Evolutionary conservation across 179 eudicot genomes (phyloP), one percentile per base, ranked within the genome.

Genomic region (Actinidia chinensis): DNA sequence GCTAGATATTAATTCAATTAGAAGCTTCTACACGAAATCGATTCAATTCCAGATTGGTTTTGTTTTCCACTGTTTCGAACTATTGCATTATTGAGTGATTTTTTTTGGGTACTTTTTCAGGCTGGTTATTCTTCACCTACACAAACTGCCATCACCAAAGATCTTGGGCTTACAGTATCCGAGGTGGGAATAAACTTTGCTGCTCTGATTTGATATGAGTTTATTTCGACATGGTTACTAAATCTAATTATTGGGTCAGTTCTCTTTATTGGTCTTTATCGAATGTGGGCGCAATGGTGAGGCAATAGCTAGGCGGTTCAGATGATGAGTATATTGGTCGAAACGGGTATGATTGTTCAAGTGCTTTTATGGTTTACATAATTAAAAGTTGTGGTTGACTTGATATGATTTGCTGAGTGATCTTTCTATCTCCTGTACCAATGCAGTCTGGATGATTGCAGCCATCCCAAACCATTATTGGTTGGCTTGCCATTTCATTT

Each of bases 271-370:
- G 97, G 78, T 95, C 99, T 46, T 83, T 95, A 68, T 88, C 94
- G 3, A 95, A 95, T 75, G 99, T 95, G 81, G 99, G 99, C 67
- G 98, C 99, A 55, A 95, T 95, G 99, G 98, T 83, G 99, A 98
- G 17, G 99, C 99, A 75, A 89, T 94, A 78, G 90, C 97, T 2
- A 95, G 99, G 99, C 59, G 99, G 99, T 75, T 98, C 94, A 83
- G 94, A 94, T 84, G 78, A 98, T 9, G 99, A 95, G 86, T 95
- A 95, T 82, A 89, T 95, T 56, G 99, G 99, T 56, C 89, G 99
- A 71, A 95, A 95, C 86, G 99, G 97, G 99, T 95, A 91, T 22
- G 46, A 22, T 1, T 52, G 17, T 77, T 73, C 43, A 4, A 56
- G 0, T 59, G 17, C 6, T 69, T 56, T 48, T 23, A 1, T 73